Conservation (phyloP, 2,329 filamentous ascomycete genomes). For the Ascochyta viciae-villosae region DNA sequence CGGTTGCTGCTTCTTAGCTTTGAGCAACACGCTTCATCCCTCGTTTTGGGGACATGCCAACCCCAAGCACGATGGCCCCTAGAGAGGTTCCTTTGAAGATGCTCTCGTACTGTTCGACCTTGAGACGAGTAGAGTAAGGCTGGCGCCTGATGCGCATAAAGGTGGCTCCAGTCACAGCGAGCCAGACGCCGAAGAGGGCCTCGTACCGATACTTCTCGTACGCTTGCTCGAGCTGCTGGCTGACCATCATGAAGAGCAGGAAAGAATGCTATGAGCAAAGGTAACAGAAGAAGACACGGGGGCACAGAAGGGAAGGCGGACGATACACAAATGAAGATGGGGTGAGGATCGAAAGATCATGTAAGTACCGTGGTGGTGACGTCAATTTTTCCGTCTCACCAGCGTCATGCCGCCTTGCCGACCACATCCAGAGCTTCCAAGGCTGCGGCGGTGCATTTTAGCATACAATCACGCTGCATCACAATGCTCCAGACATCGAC, state of each 20-base stretch:
- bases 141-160: slow-evolving; percentile 46
- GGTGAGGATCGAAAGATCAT: slow-evolving; percentile 10
- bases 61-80: slow-evolving; percentile 33
- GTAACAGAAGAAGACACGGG: neutral
- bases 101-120: slow-evolving; percentile 48
- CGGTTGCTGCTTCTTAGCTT: neutral
- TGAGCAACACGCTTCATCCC: slow-evolving; percentile 25
- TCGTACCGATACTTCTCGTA: slow-evolving; percentile 41
- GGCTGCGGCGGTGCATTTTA: neutral
- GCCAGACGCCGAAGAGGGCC: slow-evolving; percentile 36
- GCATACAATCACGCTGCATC: neutral
- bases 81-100: slow-evolving; percentile 48
- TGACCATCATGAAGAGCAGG: slow-evolving; percentile 21
- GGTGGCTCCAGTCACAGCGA: slow-evolving; percentile 40
- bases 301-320: neutral
- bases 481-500: neutral
- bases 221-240: slow-evolving; percentile 20
- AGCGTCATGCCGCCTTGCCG: slow-evolving; percentile 12
- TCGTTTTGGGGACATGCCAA: slow-evolving; percentile 33
- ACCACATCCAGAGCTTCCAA: slow-evolving; percentile 1
- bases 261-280: neutral
- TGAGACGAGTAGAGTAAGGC: slow-evolving; percentile 43
- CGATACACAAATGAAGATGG: slow-evolving; percentile 6
- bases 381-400: slow-evolving; percentile 5
- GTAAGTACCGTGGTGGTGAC: slow-evolving; percentile 6